Evolutionary conservation across 768 basidiomycete genomes (phyloP).

Genomic region (Xanthoconium stramineum): DNA sequence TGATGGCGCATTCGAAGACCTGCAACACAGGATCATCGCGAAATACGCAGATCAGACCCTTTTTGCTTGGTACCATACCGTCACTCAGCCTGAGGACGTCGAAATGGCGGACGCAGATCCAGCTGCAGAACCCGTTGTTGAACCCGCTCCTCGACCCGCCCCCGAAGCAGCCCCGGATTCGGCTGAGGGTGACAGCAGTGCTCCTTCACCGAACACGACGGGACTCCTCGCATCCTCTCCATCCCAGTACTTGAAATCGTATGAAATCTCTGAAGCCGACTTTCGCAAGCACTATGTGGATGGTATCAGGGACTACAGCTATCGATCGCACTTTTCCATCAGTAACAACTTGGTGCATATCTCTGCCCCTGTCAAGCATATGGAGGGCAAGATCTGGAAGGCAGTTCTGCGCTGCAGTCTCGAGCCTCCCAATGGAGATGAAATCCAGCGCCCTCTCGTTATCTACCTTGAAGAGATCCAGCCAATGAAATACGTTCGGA

Average conservation of each 20-base stretch:
- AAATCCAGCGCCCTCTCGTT: constrained; percentile 18
- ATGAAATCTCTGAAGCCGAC: constrained; percentile 20
- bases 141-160: neutral
- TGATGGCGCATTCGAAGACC: constrained; percentile 20
- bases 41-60: constrained; percentile 25
- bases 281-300: constrained; percentile 21
- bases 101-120: constrained; percentile 6
- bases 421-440: constrained; percentile 5
- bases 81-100: constrained; percentile 6
- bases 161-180: neutral
- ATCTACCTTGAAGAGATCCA: constrained; percentile 22
- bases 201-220: constrained; percentile 7
- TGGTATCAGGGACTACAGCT: constrained; percentile 8
- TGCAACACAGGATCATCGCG: constrained; percentile 24
- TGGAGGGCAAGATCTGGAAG: constrained; percentile 16
- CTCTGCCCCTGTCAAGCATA: constrained; percentile 15
- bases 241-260: constrained; percentile 15
- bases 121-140: neutral
- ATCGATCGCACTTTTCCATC: constrained; percentile 16
- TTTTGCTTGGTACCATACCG: constrained; percentile 23
- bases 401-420: constrained; percentile 26
- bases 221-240: constrained; percentile 27
- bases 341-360: constrained; percentile 23
- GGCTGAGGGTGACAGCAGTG: neutral
- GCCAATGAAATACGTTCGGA: constrained; percentile 11